A percentile compares a stretch with the other conserved stretches of the same genome.
Evolutionary conservation across 805 yeast species (phyloP).

Genomic region (Saturnispora gosingensis): DNA sequence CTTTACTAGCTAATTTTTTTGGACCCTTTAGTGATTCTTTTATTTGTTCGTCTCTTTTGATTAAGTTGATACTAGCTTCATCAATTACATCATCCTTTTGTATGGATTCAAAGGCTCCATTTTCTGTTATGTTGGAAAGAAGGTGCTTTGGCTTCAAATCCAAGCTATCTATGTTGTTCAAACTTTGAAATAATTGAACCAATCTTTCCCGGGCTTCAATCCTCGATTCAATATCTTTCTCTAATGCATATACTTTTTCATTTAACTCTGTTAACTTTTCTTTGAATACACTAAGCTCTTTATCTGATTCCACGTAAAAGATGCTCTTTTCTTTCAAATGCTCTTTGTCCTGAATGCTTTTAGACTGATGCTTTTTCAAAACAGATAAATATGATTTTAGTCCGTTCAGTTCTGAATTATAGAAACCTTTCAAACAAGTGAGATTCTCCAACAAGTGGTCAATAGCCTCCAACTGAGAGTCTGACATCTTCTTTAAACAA

Average conservation of each 20-base stretch:
- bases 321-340: conserved; percentile 16
- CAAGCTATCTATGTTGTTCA: conserved; percentile 19
- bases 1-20: background rate
- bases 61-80: background rate
- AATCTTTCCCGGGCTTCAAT: conserved; percentile 22
- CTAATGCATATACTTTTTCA: conserved; percentile 12
- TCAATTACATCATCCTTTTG: conserved; percentile 11
- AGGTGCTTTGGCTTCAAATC: conserved; percentile 19
- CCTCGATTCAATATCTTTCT: conserved; percentile 32
- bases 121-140: background rate
- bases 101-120: background rate
- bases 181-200: conserved; percentile 20
- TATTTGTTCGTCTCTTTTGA: background rate
- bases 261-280: conserved; percentile 11
- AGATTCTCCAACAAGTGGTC: conserved; percentile 22
- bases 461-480: conserved; percentile 18
- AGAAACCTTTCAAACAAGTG: conserved; percentile 19
- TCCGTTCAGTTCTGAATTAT: conserved; percentile 21
- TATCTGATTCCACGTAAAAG: conserved; percentile 15
- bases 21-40: background rate
- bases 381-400: conserved; percentile 13
- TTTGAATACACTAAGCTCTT: conserved; percentile 15
- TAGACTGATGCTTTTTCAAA: conserved; percentile 12
- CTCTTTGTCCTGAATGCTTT: conserved; percentile 5
- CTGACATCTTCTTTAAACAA: conserved; percentile 10